phyloP scores from a whole-genome alignment of 371 early-diverging fungal species.

The Dinochytrium kinnereticum region DNA sequence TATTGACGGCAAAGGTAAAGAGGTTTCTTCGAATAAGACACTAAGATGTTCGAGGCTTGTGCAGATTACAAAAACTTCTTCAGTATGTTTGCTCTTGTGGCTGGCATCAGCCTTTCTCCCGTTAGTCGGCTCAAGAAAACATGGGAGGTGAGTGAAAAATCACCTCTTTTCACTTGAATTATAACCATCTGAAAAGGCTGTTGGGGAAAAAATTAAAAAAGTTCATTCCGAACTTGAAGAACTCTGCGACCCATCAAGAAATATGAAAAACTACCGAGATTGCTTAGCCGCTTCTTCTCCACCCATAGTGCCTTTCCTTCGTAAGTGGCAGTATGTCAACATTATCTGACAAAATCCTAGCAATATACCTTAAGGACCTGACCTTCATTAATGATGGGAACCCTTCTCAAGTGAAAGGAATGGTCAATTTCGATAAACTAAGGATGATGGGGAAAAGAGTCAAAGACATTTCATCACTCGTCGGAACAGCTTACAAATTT shows the following conservation, averaged over 20 bases:
- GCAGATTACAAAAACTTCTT: conserved; percentile 59
- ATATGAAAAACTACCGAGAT: conserved; percentile 62
- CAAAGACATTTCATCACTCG: conserved; percentile 50
- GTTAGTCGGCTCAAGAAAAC: conserved; percentile 61
- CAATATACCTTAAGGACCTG: conserved; percentile 63
- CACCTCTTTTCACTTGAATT: not conserved
- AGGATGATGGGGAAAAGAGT: conserved; percentile 59
- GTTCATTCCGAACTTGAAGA: conserved; percentile 52
- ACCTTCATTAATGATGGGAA: conserved; percentile 68
- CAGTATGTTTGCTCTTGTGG: conserved; percentile 53
- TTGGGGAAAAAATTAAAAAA: conserved; percentile 47
- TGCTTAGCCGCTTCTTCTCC: conserved; percentile 41
- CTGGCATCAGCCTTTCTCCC: conserved; percentile 55
- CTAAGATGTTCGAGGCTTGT: no score
- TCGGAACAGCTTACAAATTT: conserved; percentile 40
- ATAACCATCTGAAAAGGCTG: conserved; percentile 28
- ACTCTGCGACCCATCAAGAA: conserved; percentile 55
- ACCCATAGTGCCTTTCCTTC: conserved; percentile 64
- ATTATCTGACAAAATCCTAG: conserved; percentile 25
- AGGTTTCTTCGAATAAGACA: no score
- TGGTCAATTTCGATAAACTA: conserved; percentile 66
- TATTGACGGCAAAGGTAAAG: conserved; percentile 53
- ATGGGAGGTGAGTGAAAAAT: conserved; percentile 52
- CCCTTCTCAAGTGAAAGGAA: conserved; percentile 47
- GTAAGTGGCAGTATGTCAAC: conserved; percentile 36